Evolutionary conservation across 192 early-diverging fungal species (phyloP).

Genomic region (Rhizophagus prolifer): DNA sequence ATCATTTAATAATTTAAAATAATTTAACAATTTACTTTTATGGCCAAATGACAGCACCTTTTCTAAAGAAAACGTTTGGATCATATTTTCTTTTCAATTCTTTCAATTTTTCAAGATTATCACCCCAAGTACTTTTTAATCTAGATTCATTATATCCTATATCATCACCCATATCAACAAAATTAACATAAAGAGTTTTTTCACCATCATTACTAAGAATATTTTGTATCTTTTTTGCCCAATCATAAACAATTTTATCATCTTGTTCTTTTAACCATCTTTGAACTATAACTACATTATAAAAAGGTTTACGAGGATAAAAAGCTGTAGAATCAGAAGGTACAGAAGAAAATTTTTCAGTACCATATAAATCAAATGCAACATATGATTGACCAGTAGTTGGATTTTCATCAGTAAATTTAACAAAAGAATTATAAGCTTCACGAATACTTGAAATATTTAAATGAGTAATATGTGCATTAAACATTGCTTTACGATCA

Average conservation of each 20-base stretch:
- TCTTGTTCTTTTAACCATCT: neutral
- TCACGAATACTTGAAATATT: neutral
- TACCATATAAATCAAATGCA: neutral
- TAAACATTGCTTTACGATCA: neutral
- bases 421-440: neutral
- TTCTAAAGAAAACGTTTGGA: neutral
- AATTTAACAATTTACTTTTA: neutral
- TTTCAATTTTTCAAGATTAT: neutral
- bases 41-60: neutral
- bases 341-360: neutral
- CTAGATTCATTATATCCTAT: neutral
- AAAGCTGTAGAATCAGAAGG: neutral
- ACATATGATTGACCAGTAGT: neutral
- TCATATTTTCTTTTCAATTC: constrained; percentile 7
- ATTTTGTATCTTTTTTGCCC: neutral
- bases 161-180: neutral
- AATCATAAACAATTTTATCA: neutral
- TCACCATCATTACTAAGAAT: neutral
- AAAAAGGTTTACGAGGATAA: neutral
- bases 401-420: neutral
- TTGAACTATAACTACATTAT: neutral
- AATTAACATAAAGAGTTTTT: neutral
- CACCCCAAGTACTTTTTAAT: neutral
- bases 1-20: too few species aligned
- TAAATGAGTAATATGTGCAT: neutral